Evolutionary conservation across 1,284 basidiomycete genomes (phyloP).

Genomic region (Athelia sp.): DNA sequence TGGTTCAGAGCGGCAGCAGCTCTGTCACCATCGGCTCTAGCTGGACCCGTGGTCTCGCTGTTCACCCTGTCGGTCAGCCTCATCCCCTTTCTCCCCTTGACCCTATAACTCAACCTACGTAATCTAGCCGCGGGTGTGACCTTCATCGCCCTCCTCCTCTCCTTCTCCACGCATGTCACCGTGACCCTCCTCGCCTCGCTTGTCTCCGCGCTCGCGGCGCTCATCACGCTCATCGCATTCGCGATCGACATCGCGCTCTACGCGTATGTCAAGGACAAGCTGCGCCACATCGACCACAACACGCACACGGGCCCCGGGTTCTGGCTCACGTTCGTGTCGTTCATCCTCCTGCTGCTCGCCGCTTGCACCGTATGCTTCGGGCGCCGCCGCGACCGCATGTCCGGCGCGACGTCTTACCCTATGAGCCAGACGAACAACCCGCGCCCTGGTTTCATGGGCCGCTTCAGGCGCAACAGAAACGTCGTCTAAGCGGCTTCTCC

Average conservation of each 20-base stretch:
- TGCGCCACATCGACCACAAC: conserved; percentile 34
- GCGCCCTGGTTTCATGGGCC: not conserved
- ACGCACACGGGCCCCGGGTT: conserved; percentile 62
- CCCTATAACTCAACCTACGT: conserved; percentile 1
- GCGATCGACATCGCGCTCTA: conserved; percentile 35
- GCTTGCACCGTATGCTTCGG: conserved; percentile 69
- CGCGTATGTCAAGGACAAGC: conserved; percentile 50
- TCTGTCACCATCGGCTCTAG: conserved; percentile 43
- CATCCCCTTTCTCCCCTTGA: conserved; percentile 1
- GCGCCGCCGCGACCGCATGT: conserved; percentile 46
- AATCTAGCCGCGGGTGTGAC: conserved; percentile 64
- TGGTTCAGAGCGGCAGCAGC: conserved; percentile 29
- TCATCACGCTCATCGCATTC: conserved; percentile 65
- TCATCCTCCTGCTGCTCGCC: conserved; percentile 58
- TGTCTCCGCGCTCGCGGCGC: conserved; percentile 59
- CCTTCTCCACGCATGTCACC: conserved; percentile 57
- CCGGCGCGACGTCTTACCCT: conserved; percentile 30
- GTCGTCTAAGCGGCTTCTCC: not conserved
- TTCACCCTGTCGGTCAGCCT: conserved; percentile 66
- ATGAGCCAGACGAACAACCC: conserved; percentile 9
- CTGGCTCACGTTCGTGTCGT: conserved; percentile 68
- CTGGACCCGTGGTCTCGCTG: conserved; percentile 69
- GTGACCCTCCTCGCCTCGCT: conserved; percentile 57
- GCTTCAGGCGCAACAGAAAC: conserved; percentile 10
- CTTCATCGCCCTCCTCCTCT: conserved; percentile 57